Evolutionary conservation across 208 protist species (phyloP), one percentile per base, ranked within the genome.

Genomic region (Jaenimonas drosophilae): DNA sequence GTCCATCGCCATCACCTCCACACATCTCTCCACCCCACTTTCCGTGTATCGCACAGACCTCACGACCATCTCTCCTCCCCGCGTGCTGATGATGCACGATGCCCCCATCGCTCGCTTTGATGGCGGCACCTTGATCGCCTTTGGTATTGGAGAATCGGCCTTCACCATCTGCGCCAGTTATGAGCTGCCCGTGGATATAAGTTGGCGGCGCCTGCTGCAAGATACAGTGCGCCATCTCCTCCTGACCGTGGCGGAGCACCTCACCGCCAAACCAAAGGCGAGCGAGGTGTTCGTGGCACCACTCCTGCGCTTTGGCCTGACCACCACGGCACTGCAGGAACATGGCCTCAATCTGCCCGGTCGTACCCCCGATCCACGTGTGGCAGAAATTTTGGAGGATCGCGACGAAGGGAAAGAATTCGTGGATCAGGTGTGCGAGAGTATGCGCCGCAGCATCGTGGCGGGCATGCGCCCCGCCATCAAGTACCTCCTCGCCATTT

Each of bases 401-500:
- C 43, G 39, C 0, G 70, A 59, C 6, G 69, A 77, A 14, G 86
- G 79, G 17, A 72, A 66, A 42, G 54, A 59, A 27, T 69, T 82
- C 39, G 70, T 88, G 11, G 74, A 90, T 53, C 58, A 70, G 20
- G 67, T 89, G 21, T 75, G 56, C 54, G 57, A 70, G 21, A 68
- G 64, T 41, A 87, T 91, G 79, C 69, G 71, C 11, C 69, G 74
- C 16, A 74, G 70, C 29, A 67, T 88, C 20, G 51, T 78, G n/a
- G 51, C 58, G 20, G 73, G 71, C 11, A 94, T 94, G 86, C 68
- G 74, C 4, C 82, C 86, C 3, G 81, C 79, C 7, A 70, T 94
- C 46, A 66, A 71, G 39, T 73, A 78, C n/a, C 52, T 94, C 33
- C 64, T 94, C 3, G 66, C 82, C 16, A 64, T 94, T 16, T 75